Conservation (phyloP, 805 yeast genomes). For the Candida manassasensis region DNA sequence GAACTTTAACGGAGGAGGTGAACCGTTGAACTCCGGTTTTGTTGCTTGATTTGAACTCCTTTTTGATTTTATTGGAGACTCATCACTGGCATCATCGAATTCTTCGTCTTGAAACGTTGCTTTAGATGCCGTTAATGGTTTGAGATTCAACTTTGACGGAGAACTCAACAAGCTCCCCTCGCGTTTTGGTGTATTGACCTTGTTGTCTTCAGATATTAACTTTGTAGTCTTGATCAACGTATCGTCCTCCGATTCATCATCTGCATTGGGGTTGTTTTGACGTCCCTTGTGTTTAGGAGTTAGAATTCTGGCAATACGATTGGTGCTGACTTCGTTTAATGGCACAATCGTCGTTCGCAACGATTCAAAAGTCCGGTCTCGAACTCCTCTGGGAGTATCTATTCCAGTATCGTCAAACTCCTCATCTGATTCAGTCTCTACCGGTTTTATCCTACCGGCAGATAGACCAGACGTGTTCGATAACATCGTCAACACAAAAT, state of each 20-base stretch:
- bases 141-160: slow-evolving; percentile 1
- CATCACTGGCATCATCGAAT: slow-evolving; percentile 1
- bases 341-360: neutral
- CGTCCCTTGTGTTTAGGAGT: slow-evolving; percentile 3
- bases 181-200: neutral
- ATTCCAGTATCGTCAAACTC: slow-evolving; percentile 29
- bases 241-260: slow-evolving; percentile 3
- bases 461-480: neutral
- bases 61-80: neutral
- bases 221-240: slow-evolving; percentile 3
- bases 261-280: neutral
- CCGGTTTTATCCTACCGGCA: neutral
- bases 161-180: slow-evolving; percentile 1
- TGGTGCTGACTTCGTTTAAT: slow-evolving; percentile 5
- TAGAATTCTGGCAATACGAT: slow-evolving; percentile 7
- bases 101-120: neutral
- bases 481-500: neutral
- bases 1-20: too few relatives aligned
- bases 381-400: slow-evolving; percentile 21
- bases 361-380: slow-evolving; percentile 5
- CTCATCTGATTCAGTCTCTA: slow-evolving; percentile 12
- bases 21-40: neutral
- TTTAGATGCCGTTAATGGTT: neutral
- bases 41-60: neutral
- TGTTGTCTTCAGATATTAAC: slow-evolving; percentile 3